Evolutionary conservation across 2,329 filamentous ascomycete species (phyloP).

Genomic region (Zymoseptoria tritici): DNA sequence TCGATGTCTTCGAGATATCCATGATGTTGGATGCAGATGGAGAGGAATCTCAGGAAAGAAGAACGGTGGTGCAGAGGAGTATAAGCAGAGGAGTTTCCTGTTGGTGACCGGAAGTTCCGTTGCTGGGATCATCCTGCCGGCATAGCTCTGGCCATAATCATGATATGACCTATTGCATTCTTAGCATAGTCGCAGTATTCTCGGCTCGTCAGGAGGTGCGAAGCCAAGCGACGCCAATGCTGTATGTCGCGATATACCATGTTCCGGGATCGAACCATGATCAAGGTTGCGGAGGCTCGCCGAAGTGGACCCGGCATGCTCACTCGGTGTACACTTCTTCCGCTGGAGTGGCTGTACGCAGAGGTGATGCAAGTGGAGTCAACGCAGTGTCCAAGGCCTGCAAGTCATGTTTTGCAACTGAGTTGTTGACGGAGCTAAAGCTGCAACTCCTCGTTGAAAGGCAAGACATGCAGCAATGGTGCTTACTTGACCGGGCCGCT

Average conservation of each 20-base stretch:
- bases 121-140: background rate
- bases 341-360: too few species aligned
- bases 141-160: background rate
- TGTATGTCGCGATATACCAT: background rate
- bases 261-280: background rate
- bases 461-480: too few species aligned
- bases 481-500: too few species aligned
- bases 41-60: background rate
- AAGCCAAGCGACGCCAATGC: background rate
- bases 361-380: too few species aligned
- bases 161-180: background rate
- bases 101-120: background rate
- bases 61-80: background rate
- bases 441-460: too few species aligned
- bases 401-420: too few species aligned
- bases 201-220: background rate
- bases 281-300: background rate
- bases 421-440: too few species aligned
- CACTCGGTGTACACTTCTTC: too few species aligned
- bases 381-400: too few species aligned
- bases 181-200: background rate
- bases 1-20: background rate
- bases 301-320: background rate
- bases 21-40: background rate
- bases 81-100: background rate